Conservation (phyloP, 2,329 filamentous ascomycete species). For the Polytolypa hystricis region DNA sequence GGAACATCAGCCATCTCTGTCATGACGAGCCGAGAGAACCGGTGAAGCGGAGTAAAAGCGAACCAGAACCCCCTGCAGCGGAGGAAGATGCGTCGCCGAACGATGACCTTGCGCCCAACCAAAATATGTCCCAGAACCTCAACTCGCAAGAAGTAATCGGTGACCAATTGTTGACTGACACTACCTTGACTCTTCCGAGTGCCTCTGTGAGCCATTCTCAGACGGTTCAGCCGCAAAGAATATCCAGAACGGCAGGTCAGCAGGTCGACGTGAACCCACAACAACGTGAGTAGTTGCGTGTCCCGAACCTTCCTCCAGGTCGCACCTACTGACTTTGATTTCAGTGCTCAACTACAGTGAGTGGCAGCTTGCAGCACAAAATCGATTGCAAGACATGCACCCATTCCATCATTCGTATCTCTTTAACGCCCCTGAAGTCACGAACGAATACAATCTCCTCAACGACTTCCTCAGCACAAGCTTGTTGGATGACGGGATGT, state of each 20-base stretch:
- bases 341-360: slow-evolving; percentile 52
- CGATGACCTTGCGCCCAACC: slow-evolving; percentile 34
- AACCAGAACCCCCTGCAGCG: slow-evolving; percentile 44
- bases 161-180: slow-evolving; percentile 32
- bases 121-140: slow-evolving; percentile 41
- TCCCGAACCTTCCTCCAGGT: no score
- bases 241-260: slow-evolving; percentile 56
- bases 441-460: slow-evolving; percentile 90
- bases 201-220: slow-evolving; percentile 39
- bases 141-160: slow-evolving; percentile 46
- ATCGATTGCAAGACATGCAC: slow-evolving; percentile 88
- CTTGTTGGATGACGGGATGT: slow-evolving; percentile 70
- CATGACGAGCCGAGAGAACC: slow-evolving; percentile 92
- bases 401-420: slow-evolving; percentile 89
- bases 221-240: slow-evolving; percentile 54
- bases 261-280: slow-evolving; percentile 54
- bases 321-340: no score
- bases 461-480: slow-evolving; percentile 94
- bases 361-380: slow-evolving; percentile 61
- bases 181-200: slow-evolving; percentile 40
- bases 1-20: slow-evolving; percentile 95
- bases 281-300: slow-evolving; percentile 53
- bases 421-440: slow-evolving; percentile 88
- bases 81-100: slow-evolving; percentile 45
- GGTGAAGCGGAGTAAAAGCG: slow-evolving; percentile 67